phyloP scores from a whole-genome alignment of 257 asterid genomes.

The Ophiorrhiza pumila region DNA sequence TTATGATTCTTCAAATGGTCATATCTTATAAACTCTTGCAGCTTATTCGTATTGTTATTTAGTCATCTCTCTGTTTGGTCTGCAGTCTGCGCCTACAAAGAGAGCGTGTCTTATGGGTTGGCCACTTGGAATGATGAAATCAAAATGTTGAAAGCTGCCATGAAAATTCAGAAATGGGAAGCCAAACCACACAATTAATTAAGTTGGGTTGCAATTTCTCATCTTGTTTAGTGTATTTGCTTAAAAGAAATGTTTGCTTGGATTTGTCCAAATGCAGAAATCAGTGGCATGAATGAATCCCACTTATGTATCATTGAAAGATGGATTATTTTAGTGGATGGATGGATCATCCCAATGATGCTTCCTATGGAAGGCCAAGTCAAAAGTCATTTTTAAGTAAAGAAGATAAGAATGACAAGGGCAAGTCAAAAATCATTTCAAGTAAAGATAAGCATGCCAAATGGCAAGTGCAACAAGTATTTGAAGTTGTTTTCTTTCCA shows the following conservation, averaged over 20 bases:
- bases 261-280: neutral
- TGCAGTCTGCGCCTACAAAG: neutral
- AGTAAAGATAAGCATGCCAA: too few species aligned
- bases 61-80: too few species aligned
- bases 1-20: slow-evolving; percentile 2
- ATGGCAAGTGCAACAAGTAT: too few species aligned
- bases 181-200: neutral
- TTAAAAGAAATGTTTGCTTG: neutral
- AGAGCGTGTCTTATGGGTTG: neutral
- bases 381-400: neutral
- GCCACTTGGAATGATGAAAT: neutral
- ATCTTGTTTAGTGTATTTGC: neutral
- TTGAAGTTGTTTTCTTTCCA: neutral
- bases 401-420: too few species aligned
- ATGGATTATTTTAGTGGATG: neutral
- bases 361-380: neutral
- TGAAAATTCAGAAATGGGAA: neutral
- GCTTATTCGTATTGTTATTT: too few species aligned
- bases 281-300: neutral
- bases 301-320: neutral
- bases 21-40: neutral
- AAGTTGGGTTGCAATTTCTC: neutral
- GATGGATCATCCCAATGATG: neutral
- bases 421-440: too few species aligned
- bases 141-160: neutral